Base-by-base conservation (phyloP, 2,329 filamentous ascomycete genomes). In the Blastomyces gilchristii region DNA sequence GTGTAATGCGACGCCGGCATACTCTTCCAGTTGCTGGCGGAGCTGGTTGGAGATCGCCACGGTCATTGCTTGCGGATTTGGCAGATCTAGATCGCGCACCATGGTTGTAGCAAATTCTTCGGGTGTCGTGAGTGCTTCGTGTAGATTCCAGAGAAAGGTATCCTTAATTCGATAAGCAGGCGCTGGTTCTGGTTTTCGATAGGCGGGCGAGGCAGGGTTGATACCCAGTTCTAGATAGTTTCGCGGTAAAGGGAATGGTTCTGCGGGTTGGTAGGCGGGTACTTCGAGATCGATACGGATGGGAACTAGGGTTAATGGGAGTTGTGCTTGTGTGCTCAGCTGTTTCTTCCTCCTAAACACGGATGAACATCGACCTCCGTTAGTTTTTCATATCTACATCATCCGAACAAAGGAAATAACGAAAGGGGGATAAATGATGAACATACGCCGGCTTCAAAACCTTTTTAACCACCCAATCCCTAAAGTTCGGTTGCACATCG, bases 211-310 rank as follows among this genome's bases (percentile, higher is more conserved):
- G 5, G 84, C 85, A 64, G 88, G 85, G 71, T 96, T 78, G 63
- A 80, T 71, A 43, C 72, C 71, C 22, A 75, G 70, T 66, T 80
- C 77, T 65, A 75, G 66, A 37, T 75, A 69, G 49, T 73, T 70
- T 61, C 77, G 74, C 25, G 79, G 78, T 56, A 80, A 66, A 45
- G 78, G 77, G 62, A 80, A 79, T 1, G 79, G 79, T 62, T 80
- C 75, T 31, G 76, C 69, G 18, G 79, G 79, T 62, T 77, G 78
- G 69, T 78, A 94, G 63, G 90, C 81, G 58, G 90, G 87, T 41
- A 99, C 87, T 73, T 97, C 93, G 73, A 97, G 82, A 72, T 99
- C 94, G 75, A 99, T 96, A 64, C 93, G 90, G 70, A 99, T 97
- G 22, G 94, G 94, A 64, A 99, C 93, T 61, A 97, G 81, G 0